Base-by-base conservation (phyloP, 768 basidiomycete species). In the Tylopilus balloui region DNA sequence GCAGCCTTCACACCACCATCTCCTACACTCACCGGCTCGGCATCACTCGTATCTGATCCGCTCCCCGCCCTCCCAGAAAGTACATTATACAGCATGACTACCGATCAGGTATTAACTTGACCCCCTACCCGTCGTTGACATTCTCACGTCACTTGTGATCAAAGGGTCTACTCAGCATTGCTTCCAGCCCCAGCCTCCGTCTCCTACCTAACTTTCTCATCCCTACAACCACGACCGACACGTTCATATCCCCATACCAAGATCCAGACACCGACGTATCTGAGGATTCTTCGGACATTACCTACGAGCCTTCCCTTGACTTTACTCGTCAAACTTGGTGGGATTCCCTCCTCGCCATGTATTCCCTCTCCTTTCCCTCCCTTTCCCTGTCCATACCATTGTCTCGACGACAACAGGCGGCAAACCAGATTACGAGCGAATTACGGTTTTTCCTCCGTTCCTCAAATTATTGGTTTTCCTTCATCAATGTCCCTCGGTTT, bases 281-380 rank as follows among this genome's bases (percentile, higher is more conserved):
- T 9, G 49, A 62, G 25, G 45, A 45, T 23, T 42, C 54, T 39
- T 17, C 9, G 6, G 49, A 27, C 25, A 78, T 83, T n/a, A 62
- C 59, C 6, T 60, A 69, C 39, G 78, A 81, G 52, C 87, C 87
- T 7, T 84, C 84, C 9, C 67, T 86, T 31, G 73, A 77, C 41
- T 87, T 86, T 64, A 71, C 74, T 15, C 83, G 85, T 42, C 81
- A 84, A 69, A 81, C 79, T 20, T 88, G 88, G 88, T 90, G 84
- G 83, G 88, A 88, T 59, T 79, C 77, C 4, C 72, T 89, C 15
- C 66, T 87, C 29, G 68, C 71, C 34, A 60, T 83, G 24, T 88
- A 88, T 62, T 53, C 47, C 40, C 54, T 47, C 15, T 72, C 72
- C 15, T 58, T 66, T n/a, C 54, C 54, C 23, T 67, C 62, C 48